Percentiles rank a stretch among this genome's conserved stretches.
These are phyloP conservation scores for Corymbia maculata DNA, from an alignment of 345 rosid genomes.

Conservation along the genomic window DNA sequence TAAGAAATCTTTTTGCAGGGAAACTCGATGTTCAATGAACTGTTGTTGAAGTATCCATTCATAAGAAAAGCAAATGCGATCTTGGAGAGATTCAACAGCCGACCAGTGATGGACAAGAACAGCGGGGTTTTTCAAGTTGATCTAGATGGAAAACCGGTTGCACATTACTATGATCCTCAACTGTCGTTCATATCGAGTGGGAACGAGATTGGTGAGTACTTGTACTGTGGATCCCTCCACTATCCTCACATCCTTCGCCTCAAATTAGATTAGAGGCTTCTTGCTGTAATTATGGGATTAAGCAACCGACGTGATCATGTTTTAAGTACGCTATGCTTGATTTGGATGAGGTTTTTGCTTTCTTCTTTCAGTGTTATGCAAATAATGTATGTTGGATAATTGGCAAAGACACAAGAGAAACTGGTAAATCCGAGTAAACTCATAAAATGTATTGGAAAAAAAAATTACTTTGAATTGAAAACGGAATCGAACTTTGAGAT, in stretches of 20 bases:
- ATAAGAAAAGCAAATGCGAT: constrained; percentile 33
- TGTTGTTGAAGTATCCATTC: constrained; percentile 21
- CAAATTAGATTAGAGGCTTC: not conserved
- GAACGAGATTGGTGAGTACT: constrained; percentile 38
- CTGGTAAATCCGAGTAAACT: not conserved
- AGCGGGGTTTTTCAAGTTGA: constrained; percentile 51
- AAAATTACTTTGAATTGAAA: too few species aligned
- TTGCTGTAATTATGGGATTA: not conserved
- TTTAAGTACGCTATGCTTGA: not conserved
- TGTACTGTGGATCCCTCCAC: constrained; percentile 41
- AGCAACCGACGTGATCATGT: not conserved
- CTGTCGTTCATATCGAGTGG: constrained; percentile 25
- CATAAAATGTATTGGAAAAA: not conserved
- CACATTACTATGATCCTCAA: constrained; percentile 37
- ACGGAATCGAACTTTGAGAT: too few species aligned
- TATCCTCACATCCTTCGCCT: constrained; percentile 32
- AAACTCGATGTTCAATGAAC: constrained; percentile 3
- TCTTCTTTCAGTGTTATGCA: not conserved
- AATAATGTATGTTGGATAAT: not conserved
- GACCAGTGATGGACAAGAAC: not conserved
- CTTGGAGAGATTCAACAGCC: constrained; percentile 4
- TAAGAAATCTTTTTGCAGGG: not conserved
- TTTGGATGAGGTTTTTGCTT: not conserved
- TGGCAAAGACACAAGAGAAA: not conserved
- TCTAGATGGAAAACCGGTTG: constrained; percentile 44